Conservation (phyloP, 352 stramenopile genomes). For the Phytophthora ohioensis region DNA sequence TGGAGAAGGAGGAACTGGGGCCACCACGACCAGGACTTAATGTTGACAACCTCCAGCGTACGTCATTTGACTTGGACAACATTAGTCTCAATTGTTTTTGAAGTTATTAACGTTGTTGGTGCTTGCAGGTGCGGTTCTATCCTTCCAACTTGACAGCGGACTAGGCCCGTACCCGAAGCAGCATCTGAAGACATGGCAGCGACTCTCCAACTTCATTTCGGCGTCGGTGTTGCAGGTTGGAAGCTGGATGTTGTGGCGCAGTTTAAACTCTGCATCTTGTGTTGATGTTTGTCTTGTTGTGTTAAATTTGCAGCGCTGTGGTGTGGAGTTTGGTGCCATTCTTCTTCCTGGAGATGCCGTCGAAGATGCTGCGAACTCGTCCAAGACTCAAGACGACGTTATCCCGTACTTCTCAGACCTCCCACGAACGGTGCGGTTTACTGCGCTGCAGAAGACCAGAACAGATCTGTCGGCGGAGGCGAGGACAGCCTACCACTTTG, state of each 20-base stretch:
- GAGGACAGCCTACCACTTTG: constrained; percentile 82
- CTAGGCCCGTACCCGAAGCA: constrained; percentile 84
- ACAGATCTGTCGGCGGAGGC: constrained; percentile 51
- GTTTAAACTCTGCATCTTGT: neutral
- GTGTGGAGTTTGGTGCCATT: constrained; percentile 65
- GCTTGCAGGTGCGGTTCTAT: constrained; percentile 60
- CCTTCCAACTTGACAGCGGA: constrained; percentile 84
- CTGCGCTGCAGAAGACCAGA: constrained; percentile 49
- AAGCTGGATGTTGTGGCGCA: neutral
- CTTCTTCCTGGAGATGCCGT: constrained; percentile 73
- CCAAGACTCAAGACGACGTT: constrained; percentile 36
- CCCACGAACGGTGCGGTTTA: constrained; percentile 81
- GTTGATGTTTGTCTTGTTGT: neutral
- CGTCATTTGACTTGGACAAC: constrained; percentile 15
- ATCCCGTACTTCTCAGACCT: constrained; percentile 80
- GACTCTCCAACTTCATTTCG: constrained; percentile 77
- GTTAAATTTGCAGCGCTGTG: constrained; percentile 57
- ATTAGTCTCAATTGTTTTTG: neutral
- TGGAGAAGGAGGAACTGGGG: constrained; percentile 80
- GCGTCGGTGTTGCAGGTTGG: constrained; percentile 62
- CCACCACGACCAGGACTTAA: constrained; percentile 64
- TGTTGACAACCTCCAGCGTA: constrained; percentile 77
- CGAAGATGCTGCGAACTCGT: constrained; percentile 48
- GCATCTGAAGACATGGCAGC: constrained; percentile 75
- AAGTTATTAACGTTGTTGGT: constrained; percentile 1